Percentiles rank a stretch among this genome's conserved stretches.
Conservation (phyloP, 2,329 filamentous ascomycete species). For the Ophiognomonia clavigignenti-juglandacearum region DNA sequence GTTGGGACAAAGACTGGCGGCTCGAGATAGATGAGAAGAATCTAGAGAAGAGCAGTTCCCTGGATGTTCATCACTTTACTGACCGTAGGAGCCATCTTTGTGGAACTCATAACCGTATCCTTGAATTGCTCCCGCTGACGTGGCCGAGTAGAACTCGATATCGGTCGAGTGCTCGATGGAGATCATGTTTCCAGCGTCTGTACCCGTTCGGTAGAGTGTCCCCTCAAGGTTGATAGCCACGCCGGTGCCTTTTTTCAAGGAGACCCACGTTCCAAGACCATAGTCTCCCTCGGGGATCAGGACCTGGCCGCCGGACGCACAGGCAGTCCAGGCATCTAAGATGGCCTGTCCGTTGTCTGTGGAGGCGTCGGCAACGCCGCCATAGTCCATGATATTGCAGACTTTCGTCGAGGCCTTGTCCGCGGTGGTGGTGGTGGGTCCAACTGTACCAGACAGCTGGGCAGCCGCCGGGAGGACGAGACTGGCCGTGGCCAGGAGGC, state of each 20-base stretch:
- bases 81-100: slow-evolving; percentile 27
- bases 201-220: slow-evolving; percentile 22
- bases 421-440: slow-evolving; percentile 22
- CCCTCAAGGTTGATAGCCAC: slow-evolving; percentile 45
- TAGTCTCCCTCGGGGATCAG: slow-evolving; percentile 43
- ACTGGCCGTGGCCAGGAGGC: slow-evolving; percentile 11
- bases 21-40: no score
- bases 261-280: slow-evolving; percentile 41
- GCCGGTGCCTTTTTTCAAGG: slow-evolving; percentile 35
- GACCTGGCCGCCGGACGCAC: slow-evolving; percentile 43
- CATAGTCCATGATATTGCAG: slow-evolving; percentile 46
- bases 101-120: slow-evolving; percentile 43
- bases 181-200: slow-evolving; percentile 22
- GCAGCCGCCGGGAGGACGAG: slow-evolving; percentile 14
- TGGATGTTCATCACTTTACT: no score
- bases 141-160: slow-evolving; percentile 41
- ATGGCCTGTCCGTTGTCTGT: slow-evolving; percentile 34
- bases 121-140: slow-evolving; percentile 43
- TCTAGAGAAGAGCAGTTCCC: no score
- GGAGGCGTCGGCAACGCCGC: slow-evolving; percentile 40
- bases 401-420: slow-evolving; percentile 25
- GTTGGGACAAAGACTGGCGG: no score
- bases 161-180: slow-evolving; percentile 28
- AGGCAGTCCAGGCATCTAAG: slow-evolving; percentile 27
- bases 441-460: slow-evolving; percentile 23